Base-by-base conservation (phyloP, 257 asterid genomes). In the Solanum chiquidenum region DNA sequence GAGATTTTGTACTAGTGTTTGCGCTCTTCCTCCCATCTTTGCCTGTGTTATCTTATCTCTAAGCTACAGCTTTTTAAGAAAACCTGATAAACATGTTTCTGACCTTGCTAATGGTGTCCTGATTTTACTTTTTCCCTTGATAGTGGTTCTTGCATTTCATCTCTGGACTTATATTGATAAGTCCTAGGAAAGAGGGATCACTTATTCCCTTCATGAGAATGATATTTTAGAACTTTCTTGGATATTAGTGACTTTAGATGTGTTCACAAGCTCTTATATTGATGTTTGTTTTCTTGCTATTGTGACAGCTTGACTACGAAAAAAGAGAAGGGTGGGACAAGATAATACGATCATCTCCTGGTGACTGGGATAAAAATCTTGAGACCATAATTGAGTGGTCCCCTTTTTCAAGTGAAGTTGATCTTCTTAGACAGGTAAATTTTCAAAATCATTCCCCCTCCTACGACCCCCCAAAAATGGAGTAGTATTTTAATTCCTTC, bases 321-420 rank as follows among this genome's bases (percentile, higher is more conserved):
- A 94, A 86, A 34, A 25, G 96, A 92, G 77, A 86, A 89, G 73
- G 49, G 7, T 95, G 98, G 98, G 89, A 68, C 23, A 87, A 85
- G 92, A 90, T 86, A 86, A 88, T 92, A 89, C 92, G 91, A 79
- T 90, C 93, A 14, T 88, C 95, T 42, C 18, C 77, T 2, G 94
- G 89, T 3, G 91, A 88, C 86, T 92, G 95, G 96, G 89, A 92
- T 66, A 91, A 90, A 71, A 97, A 96, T 90, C 92, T 96, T 68
- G 98, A 94, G 71, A 91, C 99, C 80, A 89, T 97, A 86, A 89
- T 95, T 88, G 92, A 94, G 58, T 97, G 99, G 99, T 97, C 99
- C 83, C 98, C 99, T 25, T 97, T 96, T 89, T 90, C 95, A 86
- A 92, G 95, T 86, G 99, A 95, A 94, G 93, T 88, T 55, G 98